phyloP scores from a whole-genome alignment of 2,329 filamentous ascomycete genomes.

The Calonectria hongkongensis region DNA sequence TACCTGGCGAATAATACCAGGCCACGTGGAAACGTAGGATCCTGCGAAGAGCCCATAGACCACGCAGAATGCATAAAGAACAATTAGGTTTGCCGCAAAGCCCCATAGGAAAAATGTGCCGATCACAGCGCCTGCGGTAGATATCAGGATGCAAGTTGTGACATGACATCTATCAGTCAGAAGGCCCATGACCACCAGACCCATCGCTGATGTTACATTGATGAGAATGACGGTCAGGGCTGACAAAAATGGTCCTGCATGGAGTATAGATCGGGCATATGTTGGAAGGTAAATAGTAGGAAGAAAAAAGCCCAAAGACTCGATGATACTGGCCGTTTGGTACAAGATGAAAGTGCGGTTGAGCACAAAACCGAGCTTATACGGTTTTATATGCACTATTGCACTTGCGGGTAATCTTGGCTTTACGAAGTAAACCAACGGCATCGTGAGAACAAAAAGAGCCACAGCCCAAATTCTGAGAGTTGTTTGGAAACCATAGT shows the following conservation, averaged over 20 bases:
- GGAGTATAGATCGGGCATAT: slow-evolving; percentile 69
- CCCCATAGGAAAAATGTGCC: slow-evolving; percentile 77
- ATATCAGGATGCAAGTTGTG: slow-evolving; percentile 70
- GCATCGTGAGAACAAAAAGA: slow-evolving; percentile 67
- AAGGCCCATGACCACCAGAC: slow-evolving; percentile 63
- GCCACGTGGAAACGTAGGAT: slow-evolving; percentile 76
- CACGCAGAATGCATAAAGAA: slow-evolving; percentile 76
- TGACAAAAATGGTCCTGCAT: slow-evolving; percentile 65
- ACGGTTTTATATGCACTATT: slow-evolving; percentile 54
- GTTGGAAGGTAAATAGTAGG: slow-evolving; percentile 75
- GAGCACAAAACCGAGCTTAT: slow-evolving; percentile 67
- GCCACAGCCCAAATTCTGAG: slow-evolving; percentile 65
- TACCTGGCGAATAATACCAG: slow-evolving; percentile 68
- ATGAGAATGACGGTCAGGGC: slow-evolving; percentile 73
- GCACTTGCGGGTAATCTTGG: slow-evolving; percentile 65
- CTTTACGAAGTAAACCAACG: slow-evolving; percentile 71
- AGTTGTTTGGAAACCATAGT: slow-evolving; percentile 18
- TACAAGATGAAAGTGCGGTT: slow-evolving; percentile 73
- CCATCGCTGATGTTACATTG: slow-evolving; percentile 73
- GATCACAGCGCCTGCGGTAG: slow-evolving; percentile 70
- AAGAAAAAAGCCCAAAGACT: slow-evolving; percentile 75
- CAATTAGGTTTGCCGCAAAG: slow-evolving; percentile 66
- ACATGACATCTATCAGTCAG: slow-evolving; percentile 70
- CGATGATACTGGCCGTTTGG: slow-evolving; percentile 71
- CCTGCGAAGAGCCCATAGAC: slow-evolving; percentile 79